Conservation (phyloP, 805 yeast species). For the Lipomyces spencermartinsiae region DNA sequence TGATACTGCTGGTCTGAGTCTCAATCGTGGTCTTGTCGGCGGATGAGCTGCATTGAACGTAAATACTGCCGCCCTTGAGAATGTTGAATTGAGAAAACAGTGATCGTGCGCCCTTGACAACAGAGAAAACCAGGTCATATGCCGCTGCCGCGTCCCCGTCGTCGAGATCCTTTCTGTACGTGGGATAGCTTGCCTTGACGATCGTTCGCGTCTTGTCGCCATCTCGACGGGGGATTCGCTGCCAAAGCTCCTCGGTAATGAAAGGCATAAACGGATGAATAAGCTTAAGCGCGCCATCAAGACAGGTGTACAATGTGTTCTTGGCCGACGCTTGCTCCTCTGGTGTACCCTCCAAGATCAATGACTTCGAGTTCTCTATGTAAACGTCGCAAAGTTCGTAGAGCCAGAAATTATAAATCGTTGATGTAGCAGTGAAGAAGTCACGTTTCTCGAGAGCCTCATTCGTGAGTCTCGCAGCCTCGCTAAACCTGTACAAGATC, state of each 20-base stretch:
- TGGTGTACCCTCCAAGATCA: conserved; percentile 88
- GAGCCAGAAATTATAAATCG: conserved; percentile 92
- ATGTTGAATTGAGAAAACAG: conserved; percentile 88
- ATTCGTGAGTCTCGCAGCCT: conserved; percentile 68
- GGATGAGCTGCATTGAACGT: conserved; percentile 69
- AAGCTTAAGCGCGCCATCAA: conserved; percentile 87
- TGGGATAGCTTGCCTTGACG: conserved; percentile 81
- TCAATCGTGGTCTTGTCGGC: conserved; percentile 59
- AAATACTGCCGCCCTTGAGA: conserved; percentile 84
- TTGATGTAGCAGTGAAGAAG: conserved; percentile 84
- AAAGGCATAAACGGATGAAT: conserved; percentile 99
- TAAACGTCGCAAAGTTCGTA: conserved; percentile 95
- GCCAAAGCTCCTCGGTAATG: conserved; percentile 98
- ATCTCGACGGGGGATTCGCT: conserved; percentile 88
- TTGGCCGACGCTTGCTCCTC: conserved; percentile 83
- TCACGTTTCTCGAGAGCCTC: conserved; percentile 80
- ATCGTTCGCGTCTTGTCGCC: conserved; percentile 74
- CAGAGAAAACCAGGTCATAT: conserved; percentile 82
- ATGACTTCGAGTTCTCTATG: conserved; percentile 94
- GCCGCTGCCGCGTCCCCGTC: conserved; percentile 71
- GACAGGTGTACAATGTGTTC: conserved; percentile 90
- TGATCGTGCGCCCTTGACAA: conserved; percentile 91
- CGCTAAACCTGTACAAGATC: conserved; percentile 87
- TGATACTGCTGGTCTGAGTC: conserved; percentile 84
- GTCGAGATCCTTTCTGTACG: conserved; percentile 62